These are phyloP conservation scores for Luvunga scandens DNA, from an alignment of 345 rosid genomes.

Conservation along the genomic window DNA sequence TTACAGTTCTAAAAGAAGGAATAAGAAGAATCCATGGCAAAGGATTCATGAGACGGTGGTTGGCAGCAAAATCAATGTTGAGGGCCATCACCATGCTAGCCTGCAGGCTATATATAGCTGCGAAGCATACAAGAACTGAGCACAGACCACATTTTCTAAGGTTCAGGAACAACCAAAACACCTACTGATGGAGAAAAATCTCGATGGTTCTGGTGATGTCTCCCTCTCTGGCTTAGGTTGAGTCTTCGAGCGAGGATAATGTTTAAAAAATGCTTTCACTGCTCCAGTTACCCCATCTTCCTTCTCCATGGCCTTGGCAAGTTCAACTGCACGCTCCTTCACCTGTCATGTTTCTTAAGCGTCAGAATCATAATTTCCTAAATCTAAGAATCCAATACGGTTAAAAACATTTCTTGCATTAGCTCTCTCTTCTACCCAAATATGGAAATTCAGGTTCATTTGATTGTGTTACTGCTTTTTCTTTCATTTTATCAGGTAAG, in stretches of 20 bases:
- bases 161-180: conserved; percentile 82
- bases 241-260: conserved; percentile 47
- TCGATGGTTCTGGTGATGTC: conserved; percentile 33
- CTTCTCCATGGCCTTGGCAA: conserved; percentile 86
- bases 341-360: conserved; percentile 47
- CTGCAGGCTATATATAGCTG: not conserved
- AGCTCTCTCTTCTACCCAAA: not conserved
- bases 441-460: not conserved
- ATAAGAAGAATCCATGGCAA: not conserved
- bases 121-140: not conserved
- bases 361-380: not conserved
- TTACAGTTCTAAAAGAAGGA: not conserved
- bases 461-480: not conserved
- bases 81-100: not conserved
- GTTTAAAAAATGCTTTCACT: conserved; percentile 90
- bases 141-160: not conserved
- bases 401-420: not conserved
- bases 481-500: not conserved
- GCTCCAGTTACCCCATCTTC: conserved; percentile 99
- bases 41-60: not conserved
- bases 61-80: not conserved
- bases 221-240: conserved; percentile 32
- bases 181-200: conserved; percentile 46
- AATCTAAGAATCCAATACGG: not conserved
- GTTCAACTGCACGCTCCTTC: conserved; percentile 70